phyloP scores from a whole-genome alignment of 305 asterid genomes.

The Petunia hybrid region DNA sequence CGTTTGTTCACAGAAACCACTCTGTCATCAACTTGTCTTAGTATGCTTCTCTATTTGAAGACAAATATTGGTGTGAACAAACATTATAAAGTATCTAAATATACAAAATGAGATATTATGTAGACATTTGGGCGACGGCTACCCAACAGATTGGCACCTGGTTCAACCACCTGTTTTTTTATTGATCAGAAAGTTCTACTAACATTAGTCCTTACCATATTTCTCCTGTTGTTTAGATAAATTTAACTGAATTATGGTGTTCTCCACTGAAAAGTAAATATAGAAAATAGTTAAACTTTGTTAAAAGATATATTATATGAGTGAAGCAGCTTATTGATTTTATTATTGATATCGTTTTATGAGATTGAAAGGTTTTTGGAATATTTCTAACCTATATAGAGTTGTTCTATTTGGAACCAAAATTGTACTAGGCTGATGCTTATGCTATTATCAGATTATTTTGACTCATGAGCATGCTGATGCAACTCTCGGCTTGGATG shows the following conservation, averaged over 20 bases:
- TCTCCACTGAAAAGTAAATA: neutral
- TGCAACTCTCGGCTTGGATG: conserved; percentile 98
- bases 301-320: neutral
- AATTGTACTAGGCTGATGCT: conserved; percentile 29
- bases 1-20: neutral
- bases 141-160: neutral
- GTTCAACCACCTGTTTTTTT: conserved; percentile 20
- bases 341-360: conserved; percentile 17
- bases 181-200: neutral
- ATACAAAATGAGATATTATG: conserved; percentile 7
- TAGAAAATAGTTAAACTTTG: conserved; percentile 13
- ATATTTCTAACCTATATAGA: neutral
- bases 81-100: neutral
- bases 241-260: neutral
- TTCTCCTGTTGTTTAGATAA: neutral
- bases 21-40: neutral
- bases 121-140: neutral
- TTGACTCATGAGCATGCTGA: conserved; percentile 99
- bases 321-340: conserved; percentile 17
- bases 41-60: neutral
- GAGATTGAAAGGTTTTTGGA: neutral
- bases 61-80: neutral
- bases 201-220: neutral
- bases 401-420: conserved; percentile 16
- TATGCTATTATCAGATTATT: conserved; percentile 65